Base-by-base conservation (phyloP, 1,284 basidiomycete species). In the Grifola frondosa region DNA sequence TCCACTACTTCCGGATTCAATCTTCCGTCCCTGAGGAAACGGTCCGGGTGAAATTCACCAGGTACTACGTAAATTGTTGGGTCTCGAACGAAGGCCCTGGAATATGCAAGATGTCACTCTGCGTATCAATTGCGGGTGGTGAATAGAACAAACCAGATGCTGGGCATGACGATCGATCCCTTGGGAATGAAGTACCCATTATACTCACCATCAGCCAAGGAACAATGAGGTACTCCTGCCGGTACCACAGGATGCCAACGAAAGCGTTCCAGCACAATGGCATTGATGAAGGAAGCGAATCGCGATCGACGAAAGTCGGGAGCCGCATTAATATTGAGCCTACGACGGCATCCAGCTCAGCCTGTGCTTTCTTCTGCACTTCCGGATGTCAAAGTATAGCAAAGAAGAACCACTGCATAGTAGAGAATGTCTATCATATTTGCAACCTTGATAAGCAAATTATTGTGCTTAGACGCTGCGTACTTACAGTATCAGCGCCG, bases 311-410 rank as follows among this genome's bases (percentile, higher is more conserved):
- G 19, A 57, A 57, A 12, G 49, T 37, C 2, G 53, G 54, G 9
- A 59, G 33, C 23, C 2, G 53, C 57, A 12, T 42, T 38, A 16
- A 58, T 40, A 26, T 59, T 3, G 47, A 42, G 6, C 57, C 56
- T 0, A 60, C 46, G 9, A 61, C 44, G 0, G 33, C 19, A 30
- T 66, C 64, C 13, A 66, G 46, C 42, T 69, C 64, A 1, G 46
- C 45, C 21, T 65, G 65, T 3, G 60, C 59, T 23, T 49, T 54
- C 19, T 37, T 26, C 32, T 54, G 50, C 5, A 65, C 57, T 4
- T 69, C 65, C 0, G 65, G 70, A 37, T 65, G 51, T 15, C 62
- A 52, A 1, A 63, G 40, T 60, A 68, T 64, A 0, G 64, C 60
- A 7, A 69, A 49, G 42, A 69, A 60, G 42, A 69, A 67, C 33